Evolutionary conservation across 192 early-diverging fungal species (phyloP), one percentile per base, ranked within the genome.

Genomic region (Backusella luteola): DNA sequence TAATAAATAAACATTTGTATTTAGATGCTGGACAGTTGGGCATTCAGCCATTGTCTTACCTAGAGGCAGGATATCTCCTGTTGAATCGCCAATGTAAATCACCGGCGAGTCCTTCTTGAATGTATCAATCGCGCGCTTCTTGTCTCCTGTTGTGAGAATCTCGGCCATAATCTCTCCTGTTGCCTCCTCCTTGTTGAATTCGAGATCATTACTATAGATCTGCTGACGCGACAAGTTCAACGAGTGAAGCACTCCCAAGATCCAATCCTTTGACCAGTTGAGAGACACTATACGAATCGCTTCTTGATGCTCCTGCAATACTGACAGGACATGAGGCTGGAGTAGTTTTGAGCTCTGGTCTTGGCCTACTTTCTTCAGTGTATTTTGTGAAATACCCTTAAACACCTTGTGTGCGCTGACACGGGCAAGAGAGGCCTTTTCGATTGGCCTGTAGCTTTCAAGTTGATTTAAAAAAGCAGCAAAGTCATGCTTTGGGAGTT

Each of bases 211-310:
- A 36, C 63, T 66, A 14, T 68, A 41, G 23, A 78, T 46, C 14
- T 72, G 42, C 1, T 71, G 11, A 9, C 23, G 66, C 14, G 23
- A 26, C 6, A 78, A 23, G 15, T 23, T 34, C 4, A 73, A 68
- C n/a, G 56, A 66, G 2, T 52, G 19, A 1, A 78, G 21, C 2
- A 73, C 34, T 14, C 77, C 77, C 3, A 78, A 29, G n/a, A 78
- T 78, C 77, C 77, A 78, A 34, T 78, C 77, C 73, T 78, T 78
- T n/a, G 77, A 78, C 77, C 77, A 78, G 17, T 73, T 67, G 6
- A 78, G 52, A 12, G 77, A 78, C 4, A 78, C 63, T 1, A 78
- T 68, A n/a, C 52, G 66, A 3, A 78, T 34, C 11, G 73, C 42
- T 19, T 78, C 71, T 6, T 56, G 35, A 6, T 56, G 42, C 14